phyloP scores from a whole-genome alignment of 2,329 filamentous ascomycete genomes.

The Aspergillus clavatus region DNA sequence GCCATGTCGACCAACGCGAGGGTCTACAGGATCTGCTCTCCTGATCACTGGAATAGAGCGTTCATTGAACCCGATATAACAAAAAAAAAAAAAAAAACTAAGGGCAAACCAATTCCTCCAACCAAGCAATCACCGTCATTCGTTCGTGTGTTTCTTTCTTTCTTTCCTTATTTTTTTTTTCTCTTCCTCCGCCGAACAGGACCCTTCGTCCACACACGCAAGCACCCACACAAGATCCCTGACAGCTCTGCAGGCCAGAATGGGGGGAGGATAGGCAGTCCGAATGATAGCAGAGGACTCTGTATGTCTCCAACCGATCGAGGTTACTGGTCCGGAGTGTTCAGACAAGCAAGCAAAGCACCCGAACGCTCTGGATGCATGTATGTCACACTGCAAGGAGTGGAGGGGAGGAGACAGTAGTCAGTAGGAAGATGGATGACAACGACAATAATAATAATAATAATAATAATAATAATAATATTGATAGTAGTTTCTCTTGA shows the following conservation, averaged over 20 bases:
- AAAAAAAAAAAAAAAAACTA: background rate
- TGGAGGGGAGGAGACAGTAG: conserved; percentile 1
- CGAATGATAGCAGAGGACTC: no score
- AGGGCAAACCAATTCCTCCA: background rate
- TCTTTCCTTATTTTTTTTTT: no score
- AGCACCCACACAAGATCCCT: no score
- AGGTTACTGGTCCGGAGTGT: conserved; percentile 3
- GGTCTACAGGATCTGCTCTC: conserved; percentile 35
- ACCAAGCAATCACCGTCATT: background rate
- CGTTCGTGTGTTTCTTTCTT: background rate
- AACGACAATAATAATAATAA: background rate
- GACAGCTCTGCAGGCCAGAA: no score
- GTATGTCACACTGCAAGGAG: background rate
- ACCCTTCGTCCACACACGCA: background rate
- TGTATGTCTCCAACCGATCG: background rate
- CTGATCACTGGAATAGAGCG: conserved; percentile 2
- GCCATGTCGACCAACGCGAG: conserved; percentile 41
- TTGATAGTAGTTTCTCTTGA: no score
- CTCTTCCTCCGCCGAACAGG: no score
- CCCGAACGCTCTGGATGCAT: conserved; percentile 12
- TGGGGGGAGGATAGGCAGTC: no score
- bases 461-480: no score
- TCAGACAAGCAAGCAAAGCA: no score
- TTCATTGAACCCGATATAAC: conserved; percentile 14
- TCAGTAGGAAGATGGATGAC: background rate